phyloP scores from a whole-genome alignment of 1,284 basidiomycete genomes.

The Sanguinoderma infundibulare region DNA sequence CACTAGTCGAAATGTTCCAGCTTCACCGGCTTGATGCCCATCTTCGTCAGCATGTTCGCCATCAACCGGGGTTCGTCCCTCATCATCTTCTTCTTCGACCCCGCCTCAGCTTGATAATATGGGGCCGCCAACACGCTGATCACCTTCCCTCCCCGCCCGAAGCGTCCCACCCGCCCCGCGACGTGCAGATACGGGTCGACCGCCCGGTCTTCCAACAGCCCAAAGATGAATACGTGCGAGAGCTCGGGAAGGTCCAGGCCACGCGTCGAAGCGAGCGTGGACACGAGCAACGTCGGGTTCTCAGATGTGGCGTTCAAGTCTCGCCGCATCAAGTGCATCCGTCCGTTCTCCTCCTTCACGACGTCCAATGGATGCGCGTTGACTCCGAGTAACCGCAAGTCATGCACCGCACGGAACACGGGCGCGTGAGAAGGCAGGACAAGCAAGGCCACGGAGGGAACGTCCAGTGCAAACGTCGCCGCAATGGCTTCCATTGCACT shows the following conservation, averaged over 20 bases:
- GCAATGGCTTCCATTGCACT: constrained; percentile 69
- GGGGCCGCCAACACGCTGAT: constrained; percentile 61
- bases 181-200: constrained; percentile 70
- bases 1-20: constrained; percentile 51
- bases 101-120: constrained; percentile 35
- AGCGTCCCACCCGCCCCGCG: constrained; percentile 77
- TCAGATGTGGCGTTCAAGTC: constrained; percentile 39
- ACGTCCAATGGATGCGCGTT: constrained; percentile 67
- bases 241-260: constrained; percentile 74
- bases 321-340: constrained; percentile 44
- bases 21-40: constrained; percentile 42
- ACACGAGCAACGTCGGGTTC: constrained; percentile 67
- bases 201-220: constrained; percentile 55
- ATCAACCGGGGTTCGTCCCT: constrained; percentile 49
- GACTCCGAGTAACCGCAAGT: constrained; percentile 67
- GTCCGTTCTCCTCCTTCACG: constrained; percentile 45
- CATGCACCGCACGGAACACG: constrained; percentile 63
- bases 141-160: constrained; percentile 66
- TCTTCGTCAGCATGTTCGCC: constrained; percentile 48
- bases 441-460: constrained; percentile 66
- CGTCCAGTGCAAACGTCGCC: constrained; percentile 71
- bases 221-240: constrained; percentile 75
- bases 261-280: constrained; percentile 67
- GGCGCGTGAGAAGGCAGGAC: constrained; percentile 65
- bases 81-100: constrained; percentile 30